Base-by-base conservation (phyloP, 2,329 filamentous ascomycete genomes). In the Leptographium lundbergii region DNA sequence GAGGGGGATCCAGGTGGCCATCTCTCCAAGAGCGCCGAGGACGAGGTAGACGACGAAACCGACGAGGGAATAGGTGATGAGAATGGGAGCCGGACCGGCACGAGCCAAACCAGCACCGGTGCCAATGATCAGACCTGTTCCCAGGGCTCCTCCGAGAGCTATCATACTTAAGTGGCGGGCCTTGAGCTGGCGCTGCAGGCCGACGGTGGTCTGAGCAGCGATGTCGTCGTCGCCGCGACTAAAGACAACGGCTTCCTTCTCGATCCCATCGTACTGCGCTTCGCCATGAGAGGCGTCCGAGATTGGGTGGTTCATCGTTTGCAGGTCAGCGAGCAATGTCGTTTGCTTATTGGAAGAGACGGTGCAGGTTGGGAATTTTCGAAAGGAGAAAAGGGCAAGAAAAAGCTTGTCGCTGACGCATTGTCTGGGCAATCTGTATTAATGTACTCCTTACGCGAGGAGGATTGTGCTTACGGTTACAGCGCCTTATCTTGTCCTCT, bases 1-100 rank as follows among this genome's bases (percentile, higher is more conserved):
- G 60, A 82, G 71, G 17, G 84, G 84, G 27, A 87, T 70, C 79
- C 80, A 87, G 52, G 84, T 77, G 29, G 82, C 84, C 83, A 87
- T 87, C 66, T 87, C 84, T 57, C 83, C 83, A 14, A 87, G 77
- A 51, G 80, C 81, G 57, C 80, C 80, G 82, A 86, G 85, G 61
- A 87, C 83, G 36, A 85, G 70, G 68, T 81, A 87, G 60, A 70
- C 68, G 59, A 86, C 81, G 62, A 68, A 63, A 54, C 65, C 75
- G 63, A 79, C 63, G 66, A 78, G 47, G n/a, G 69, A 57, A 57
- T 75, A 76, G 4, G 70, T 70, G 56, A 76, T 71, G 0, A 76
- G 63, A 1, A 74, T 65, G 74, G 65, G 79, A 62, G 67, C 73
- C 4, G 73, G 73, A 1, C 80, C 79, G 52, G 75, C 75, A 3